A percentile compares a stretch with the other conserved stretches of the same genome.
phyloP scores from a whole-genome alignment of 306 rosid species.

The Parietaria judaica region DNA sequence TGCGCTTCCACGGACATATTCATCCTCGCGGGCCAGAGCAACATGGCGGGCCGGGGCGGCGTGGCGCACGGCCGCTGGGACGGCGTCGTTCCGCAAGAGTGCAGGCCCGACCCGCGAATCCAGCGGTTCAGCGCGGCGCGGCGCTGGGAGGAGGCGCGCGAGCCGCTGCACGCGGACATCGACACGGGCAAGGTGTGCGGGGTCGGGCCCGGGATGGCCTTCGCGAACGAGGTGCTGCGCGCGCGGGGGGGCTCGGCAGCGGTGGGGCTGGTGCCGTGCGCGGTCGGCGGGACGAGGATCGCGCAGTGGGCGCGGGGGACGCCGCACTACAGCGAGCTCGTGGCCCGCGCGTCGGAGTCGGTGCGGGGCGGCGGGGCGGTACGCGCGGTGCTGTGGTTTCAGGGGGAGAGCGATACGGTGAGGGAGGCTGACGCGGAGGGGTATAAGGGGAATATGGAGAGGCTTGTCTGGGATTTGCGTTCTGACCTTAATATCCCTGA shows the following conservation, averaged over 20 bases:
- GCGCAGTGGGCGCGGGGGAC: slow-evolving; percentile 39
- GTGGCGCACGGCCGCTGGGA: slow-evolving; percentile 30
- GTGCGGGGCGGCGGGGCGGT: slow-evolving; percentile 21
- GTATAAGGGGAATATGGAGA: slow-evolving; percentile 33
- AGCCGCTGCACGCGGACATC: slow-evolving; percentile 54
- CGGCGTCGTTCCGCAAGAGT: slow-evolving; percentile 25
- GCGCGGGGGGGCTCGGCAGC: background rate
- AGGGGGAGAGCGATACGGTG: slow-evolving; percentile 58
- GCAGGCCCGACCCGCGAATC: slow-evolving; percentile 29
- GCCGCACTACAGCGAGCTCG: slow-evolving; percentile 27
- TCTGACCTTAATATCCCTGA: slow-evolving; percentile 31
- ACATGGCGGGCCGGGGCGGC: slow-evolving; percentile 69
- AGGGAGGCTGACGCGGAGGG: slow-evolving; percentile 28
- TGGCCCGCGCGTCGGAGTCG: slow-evolving; percentile 25
- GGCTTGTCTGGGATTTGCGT: slow-evolving; percentile 30
- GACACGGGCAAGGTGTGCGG: slow-evolving; percentile 45
- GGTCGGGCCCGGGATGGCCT: slow-evolving; percentile 55
- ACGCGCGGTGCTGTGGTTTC: slow-evolving; percentile 48
- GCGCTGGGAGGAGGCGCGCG: slow-evolving; percentile 45
- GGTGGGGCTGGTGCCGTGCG: slow-evolving; percentile 62
- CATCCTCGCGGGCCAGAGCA: slow-evolving; percentile 59
- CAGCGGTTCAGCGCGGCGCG: slow-evolving; percentile 25
- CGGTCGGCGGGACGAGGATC: slow-evolving; percentile 48
- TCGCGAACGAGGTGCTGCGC: slow-evolving; percentile 39
- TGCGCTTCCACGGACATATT: slow-evolving; percentile 22